Percentiles rank a stretch among this genome's conserved stretches.
These are phyloP conservation scores for Rhododendron mucronatum DNA, from an alignment of 148 eudicot genomes.

Conservation along the genomic window DNA sequence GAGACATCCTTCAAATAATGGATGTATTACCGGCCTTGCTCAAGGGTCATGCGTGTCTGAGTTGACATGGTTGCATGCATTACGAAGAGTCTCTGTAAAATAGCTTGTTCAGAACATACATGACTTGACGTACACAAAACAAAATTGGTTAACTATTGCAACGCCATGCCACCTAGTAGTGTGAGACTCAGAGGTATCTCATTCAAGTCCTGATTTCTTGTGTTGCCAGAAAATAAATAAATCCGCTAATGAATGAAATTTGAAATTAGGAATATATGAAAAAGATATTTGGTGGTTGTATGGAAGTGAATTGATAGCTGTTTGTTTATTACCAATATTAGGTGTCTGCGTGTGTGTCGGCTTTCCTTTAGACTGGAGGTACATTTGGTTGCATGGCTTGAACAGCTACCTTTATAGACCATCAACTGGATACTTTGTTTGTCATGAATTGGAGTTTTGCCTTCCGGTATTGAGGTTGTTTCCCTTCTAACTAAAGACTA, in stretches of 20 bases:
- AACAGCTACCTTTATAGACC: background rate
- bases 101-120: background rate
- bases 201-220: background rate
- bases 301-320: background rate
- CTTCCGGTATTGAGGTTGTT: background rate
- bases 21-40: background rate
- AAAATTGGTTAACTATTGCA: background rate
- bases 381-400: background rate
- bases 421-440: background rate
- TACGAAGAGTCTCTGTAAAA: background rate
- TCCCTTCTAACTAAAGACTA: background rate
- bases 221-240: background rate
- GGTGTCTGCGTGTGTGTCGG: background rate
- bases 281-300: background rate
- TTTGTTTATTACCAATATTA: background rate
- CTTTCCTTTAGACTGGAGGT: background rate
- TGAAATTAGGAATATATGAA: background rate
- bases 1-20: background rate
- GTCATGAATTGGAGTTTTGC: background rate
- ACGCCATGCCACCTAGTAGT: background rate
- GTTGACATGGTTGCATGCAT: background rate
- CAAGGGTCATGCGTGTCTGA: background rate
- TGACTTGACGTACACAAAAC: background rate
- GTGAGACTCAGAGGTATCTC: background rate
- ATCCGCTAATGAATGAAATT: background rate